Conservation (phyloP, 805 yeast species). For the Yarrowia sp. region DNA sequence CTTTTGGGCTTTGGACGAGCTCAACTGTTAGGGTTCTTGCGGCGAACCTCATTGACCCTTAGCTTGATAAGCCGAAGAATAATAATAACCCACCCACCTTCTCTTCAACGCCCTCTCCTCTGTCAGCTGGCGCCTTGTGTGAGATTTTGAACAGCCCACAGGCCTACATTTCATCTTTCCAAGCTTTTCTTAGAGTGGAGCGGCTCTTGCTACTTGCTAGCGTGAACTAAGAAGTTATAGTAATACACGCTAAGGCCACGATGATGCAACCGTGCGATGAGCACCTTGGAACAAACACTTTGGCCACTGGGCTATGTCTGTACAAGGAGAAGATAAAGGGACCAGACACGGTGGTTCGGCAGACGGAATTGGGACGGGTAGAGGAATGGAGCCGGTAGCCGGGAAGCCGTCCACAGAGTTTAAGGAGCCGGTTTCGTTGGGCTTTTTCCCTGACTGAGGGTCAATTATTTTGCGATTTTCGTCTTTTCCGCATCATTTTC, state of each 20-base stretch:
- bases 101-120: too few species aligned
- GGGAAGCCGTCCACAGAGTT: background rate
- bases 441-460: too few species aligned
- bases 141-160: too few species aligned
- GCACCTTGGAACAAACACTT: background rate
- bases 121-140: too few species aligned
- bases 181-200: too few species aligned
- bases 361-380: background rate
- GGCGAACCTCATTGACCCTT: background rate
- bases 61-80: background rate
- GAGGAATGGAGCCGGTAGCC: background rate
- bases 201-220: too few species aligned
- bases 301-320: background rate
- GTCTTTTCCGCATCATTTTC: background rate
- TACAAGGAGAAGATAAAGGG: too few species aligned
- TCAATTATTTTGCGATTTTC: background rate
- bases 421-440: background rate
- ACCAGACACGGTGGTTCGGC: background rate
- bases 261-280: conserved; percentile 2
- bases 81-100: background rate
- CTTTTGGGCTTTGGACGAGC: background rate
- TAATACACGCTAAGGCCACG: background rate
- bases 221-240: background rate
- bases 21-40: background rate
- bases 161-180: too few species aligned